Evolutionary conservation across 495 filamentous ascomycete genomes (phyloP).

Genomic region (Collariella sp.): DNA sequence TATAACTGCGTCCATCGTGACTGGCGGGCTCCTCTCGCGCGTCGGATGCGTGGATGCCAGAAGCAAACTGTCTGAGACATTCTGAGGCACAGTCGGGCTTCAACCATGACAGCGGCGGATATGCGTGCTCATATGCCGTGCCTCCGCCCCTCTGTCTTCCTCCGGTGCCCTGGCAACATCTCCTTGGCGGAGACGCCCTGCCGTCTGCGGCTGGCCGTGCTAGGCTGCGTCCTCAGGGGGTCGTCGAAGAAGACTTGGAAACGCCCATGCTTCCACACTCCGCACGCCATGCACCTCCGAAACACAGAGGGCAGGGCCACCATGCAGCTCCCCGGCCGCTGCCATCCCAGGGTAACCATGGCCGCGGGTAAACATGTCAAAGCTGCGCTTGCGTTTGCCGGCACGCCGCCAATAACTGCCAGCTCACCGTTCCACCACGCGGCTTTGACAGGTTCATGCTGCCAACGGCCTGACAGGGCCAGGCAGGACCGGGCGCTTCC

Average conservation of each 20-base stretch:
- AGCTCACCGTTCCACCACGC: not conserved
- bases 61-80: conserved; percentile 8
- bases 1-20: not conserved
- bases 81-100: conserved; percentile 6
- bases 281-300: not conserved
- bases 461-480: not conserved
- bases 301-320: not conserved
- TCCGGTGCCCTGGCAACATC: conserved; percentile 1
- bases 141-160: not conserved
- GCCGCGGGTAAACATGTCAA: not conserved
- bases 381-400: not conserved
- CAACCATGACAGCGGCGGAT: conserved; percentile 1
- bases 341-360: not conserved
- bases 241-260: not conserved
- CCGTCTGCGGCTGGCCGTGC: conserved; percentile 5
- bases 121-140: conserved; percentile 1
- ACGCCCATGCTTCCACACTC: not conserved
- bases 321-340: not conserved
- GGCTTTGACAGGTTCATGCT: not conserved
- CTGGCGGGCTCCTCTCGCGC: not conserved
- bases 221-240: not conserved
- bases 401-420: conserved; percentile 1
- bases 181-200: not conserved
- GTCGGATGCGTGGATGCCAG: conserved; percentile 1
- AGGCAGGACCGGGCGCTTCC: not conserved